Conservation (phyloP, 1,284 basidiomycete species). For the Puccinia polysora region DNA sequence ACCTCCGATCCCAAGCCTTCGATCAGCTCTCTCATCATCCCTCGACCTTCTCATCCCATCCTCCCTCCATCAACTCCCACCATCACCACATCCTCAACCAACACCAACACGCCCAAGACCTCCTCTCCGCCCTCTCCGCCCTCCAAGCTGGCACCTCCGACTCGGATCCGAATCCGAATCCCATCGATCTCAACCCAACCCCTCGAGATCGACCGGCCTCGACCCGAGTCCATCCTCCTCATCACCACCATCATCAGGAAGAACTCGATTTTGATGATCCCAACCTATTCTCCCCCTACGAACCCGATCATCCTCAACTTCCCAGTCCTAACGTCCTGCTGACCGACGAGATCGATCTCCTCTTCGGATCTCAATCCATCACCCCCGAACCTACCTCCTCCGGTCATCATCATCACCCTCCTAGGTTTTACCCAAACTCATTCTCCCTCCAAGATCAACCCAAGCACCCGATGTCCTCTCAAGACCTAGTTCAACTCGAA, state of each 20-base stretch:
- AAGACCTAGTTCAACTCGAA: slow-evolving; percentile 6
- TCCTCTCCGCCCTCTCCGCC: slow-evolving; percentile 27
- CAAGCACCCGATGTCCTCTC: too few species aligned
- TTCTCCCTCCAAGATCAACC: slow-evolving; percentile 9
- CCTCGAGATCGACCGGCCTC: not conserved
- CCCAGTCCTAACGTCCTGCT: not conserved
- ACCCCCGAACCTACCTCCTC: not conserved
- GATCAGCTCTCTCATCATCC: not conserved
- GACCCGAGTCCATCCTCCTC: not conserved
- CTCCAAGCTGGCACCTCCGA: not conserved
- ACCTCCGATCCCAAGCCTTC: too few species aligned
- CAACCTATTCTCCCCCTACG: slow-evolving; percentile 18
- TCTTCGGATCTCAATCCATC: slow-evolving; percentile 17
- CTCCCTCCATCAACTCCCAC: not conserved
- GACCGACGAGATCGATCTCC: slow-evolving; percentile 11
- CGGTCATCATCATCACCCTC: not conserved
- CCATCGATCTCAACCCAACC: not conserved
- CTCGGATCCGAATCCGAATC: not conserved
- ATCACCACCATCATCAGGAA: not conserved
- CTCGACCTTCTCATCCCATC: not conserved
- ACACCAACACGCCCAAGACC: slow-evolving; percentile 30
- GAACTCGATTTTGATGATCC: slow-evolving; percentile 18
- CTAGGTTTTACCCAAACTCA: slow-evolving; percentile 7
- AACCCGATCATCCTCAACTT: not conserved
- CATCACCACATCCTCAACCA: slow-evolving; percentile 3